These are phyloP conservation scores for Phalaenopsis hybrid DNA, from an alignment of 116 monocot species.

Conservation along the genomic window DNA sequence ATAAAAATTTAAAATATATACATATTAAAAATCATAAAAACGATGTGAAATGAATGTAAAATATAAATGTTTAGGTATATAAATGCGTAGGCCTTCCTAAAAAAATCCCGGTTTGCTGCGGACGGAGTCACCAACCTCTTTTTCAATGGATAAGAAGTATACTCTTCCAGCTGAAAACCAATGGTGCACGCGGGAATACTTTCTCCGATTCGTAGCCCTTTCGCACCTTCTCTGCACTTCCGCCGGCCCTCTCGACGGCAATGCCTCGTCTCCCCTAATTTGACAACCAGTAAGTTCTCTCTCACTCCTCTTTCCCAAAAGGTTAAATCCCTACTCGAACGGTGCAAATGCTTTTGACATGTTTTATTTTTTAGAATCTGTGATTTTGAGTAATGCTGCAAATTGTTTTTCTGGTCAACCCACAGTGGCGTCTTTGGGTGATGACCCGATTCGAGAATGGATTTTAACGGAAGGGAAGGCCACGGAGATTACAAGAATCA, in stretches of 20 bases:
- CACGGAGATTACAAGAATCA: slow-evolving; percentile 53
- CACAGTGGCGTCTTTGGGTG: slow-evolving; percentile 54
- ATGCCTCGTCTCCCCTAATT: background rate
- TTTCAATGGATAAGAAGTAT: too few relatives aligned
- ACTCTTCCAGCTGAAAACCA: background rate
- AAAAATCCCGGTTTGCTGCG: too few relatives aligned
- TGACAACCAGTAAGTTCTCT: slow-evolving; percentile 7
- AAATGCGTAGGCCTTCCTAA: too few relatives aligned
- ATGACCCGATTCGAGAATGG: slow-evolving; percentile 79
- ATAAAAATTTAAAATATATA: too few relatives aligned
- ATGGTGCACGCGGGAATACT: slow-evolving; percentile 8
- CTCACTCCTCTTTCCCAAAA: background rate
- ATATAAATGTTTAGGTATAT: too few relatives aligned
- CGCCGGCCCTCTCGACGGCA: background rate
- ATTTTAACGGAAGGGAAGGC: slow-evolving; percentile 88
- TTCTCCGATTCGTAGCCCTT: background rate
- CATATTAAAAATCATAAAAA: too few relatives aligned
- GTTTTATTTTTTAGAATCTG: background rate
- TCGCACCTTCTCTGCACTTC: background rate
- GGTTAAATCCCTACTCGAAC: background rate
- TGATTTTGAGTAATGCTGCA: background rate
- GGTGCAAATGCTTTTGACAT: background rate
- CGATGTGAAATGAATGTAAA: too few relatives aligned
- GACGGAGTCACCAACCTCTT: too few relatives aligned
- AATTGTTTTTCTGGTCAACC: slow-evolving; percentile 3